These are phyloP conservation scores for Turritis glabra DNA, from an alignment of 345 rosid species.

Conservation along the genomic window DNA sequence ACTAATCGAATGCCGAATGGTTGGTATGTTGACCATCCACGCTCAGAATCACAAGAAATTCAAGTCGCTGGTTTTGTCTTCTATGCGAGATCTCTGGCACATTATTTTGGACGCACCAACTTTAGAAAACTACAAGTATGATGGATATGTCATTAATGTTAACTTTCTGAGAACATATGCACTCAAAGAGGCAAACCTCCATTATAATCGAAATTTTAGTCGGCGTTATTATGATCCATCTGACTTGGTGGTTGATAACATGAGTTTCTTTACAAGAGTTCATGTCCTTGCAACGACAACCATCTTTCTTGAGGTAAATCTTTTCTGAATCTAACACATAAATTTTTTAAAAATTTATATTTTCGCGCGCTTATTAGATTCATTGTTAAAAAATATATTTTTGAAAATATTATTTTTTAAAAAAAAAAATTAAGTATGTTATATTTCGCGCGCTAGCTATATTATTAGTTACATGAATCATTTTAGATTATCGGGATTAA, in stretches of 20 bases:
- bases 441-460: no score
- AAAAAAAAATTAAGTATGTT: no score
- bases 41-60: slow-evolving; percentile 3
- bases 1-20: neutral
- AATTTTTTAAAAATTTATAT: neutral
- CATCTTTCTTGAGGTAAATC: slow-evolving; percentile 32
- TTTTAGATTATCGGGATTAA: no score
- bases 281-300: slow-evolving; percentile 1
- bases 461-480: no score
- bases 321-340: neutral
- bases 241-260: neutral
- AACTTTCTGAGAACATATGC: neutral
- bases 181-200: neutral
- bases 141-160: slow-evolving; percentile 5
- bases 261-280: neutral
- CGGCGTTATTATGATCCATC: neutral
- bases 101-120: neutral
- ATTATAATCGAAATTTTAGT: neutral
- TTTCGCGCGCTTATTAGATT: neutral
- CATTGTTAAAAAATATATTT: no score
- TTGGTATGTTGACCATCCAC: neutral
- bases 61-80: neutral
- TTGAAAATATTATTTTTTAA: no score
- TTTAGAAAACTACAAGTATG: slow-evolving; percentile 8
- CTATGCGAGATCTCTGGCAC: neutral